These are phyloP conservation scores for Xylariomycetidae sp. DNA, from an alignment of 2,329 filamentous ascomycete species.

Conservation along the genomic window DNA sequence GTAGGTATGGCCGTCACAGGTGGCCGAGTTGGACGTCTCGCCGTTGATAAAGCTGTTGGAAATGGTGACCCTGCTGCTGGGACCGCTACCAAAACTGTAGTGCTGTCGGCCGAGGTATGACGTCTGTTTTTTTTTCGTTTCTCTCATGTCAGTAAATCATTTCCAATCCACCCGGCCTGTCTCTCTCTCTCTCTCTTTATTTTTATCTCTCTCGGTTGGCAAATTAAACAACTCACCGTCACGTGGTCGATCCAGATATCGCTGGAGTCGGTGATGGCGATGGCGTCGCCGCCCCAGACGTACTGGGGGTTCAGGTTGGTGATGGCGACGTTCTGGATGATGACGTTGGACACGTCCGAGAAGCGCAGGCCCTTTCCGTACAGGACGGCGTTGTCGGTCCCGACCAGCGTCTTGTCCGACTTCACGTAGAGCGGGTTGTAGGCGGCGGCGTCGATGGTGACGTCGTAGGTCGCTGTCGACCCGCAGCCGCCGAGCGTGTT, in stretches of 20 bases:
- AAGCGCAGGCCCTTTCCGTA: conserved; percentile 4
- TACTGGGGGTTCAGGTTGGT: conserved; percentile 5
- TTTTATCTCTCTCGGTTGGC: no score
- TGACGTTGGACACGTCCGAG: conserved; percentile 2
- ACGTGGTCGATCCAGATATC: conserved; percentile 5
- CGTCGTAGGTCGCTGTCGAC: conserved; percentile 2
- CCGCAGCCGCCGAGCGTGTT: conserved; percentile 7
- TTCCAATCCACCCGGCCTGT: no score
- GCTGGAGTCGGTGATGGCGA: conserved; percentile 1
- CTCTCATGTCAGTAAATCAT: no score
- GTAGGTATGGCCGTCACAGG: conserved; percentile 4
- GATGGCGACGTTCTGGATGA: conserved; percentile 5
- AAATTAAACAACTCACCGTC: no score
- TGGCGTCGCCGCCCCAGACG: conserved; percentile 6
- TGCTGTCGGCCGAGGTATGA: conserved; percentile 2
- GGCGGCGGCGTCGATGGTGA: conserved; percentile 2
- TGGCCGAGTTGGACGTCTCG: conserved; percentile 2
- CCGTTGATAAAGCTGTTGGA: conserved; percentile 5
- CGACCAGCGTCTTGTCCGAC: conserved; percentile 4
- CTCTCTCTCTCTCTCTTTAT: no score
- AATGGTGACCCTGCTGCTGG: conserved; percentile 1
- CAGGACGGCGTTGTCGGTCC: conserved; percentile 1
- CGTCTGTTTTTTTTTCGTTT: no score
- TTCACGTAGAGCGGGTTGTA: background rate
- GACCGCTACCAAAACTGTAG: conserved; percentile 1